Evolutionary conservation across 345 rosid species (phyloP), one percentile per base, ranked within the genome.

Genomic region (Sonneratia caseolaris): DNA sequence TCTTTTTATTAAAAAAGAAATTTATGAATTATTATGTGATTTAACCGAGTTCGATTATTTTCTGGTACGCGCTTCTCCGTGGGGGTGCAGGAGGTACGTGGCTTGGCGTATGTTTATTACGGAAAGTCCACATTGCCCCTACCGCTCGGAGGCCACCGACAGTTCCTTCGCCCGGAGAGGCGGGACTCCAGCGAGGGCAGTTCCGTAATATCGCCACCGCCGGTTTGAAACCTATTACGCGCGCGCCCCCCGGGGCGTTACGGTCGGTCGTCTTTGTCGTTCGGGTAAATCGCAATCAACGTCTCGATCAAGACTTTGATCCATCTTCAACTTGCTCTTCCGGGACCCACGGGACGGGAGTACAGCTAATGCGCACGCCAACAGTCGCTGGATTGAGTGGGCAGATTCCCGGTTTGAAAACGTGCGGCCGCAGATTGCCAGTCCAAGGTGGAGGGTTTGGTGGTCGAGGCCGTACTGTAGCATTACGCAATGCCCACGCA

Each of bases 101-200:
- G 71, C 12, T 22, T 21, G 2, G 71, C 45, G 3, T 59, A 21
- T 55, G n/a, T 14, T 9, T 15, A 16, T 2, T 0, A 8, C 21
- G 37, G 37, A 56, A 37, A n/a, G 66, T 70, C 73, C 65, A 56
- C 15, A 21, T 14, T 32, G 51, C 12, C 66, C 73, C 62, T 0
- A 15, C 48, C 22, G 5, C 51, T 12, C 22, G 42, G 21, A 27
- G 11, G 53, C 37, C 73, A 70, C 73, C 73, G 73, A 70, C 73
- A 70, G 64, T 70, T 70, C 12, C 9, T 36, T 0, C 7, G 7
- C 73, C 19, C 1, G 72, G 73, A 57, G 66, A 22, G 11, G 7
- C 8, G 1, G 42, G 6, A 3, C 49, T 8, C 45, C 51, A 0
- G 0, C 13, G 37, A 15, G 51, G 66, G 66, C 11, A 47, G 13